Percentiles rank a stretch among this genome's conserved stretches.
Conservation (phyloP, 148 eudicot species). For the Silene uniflora region DNA sequence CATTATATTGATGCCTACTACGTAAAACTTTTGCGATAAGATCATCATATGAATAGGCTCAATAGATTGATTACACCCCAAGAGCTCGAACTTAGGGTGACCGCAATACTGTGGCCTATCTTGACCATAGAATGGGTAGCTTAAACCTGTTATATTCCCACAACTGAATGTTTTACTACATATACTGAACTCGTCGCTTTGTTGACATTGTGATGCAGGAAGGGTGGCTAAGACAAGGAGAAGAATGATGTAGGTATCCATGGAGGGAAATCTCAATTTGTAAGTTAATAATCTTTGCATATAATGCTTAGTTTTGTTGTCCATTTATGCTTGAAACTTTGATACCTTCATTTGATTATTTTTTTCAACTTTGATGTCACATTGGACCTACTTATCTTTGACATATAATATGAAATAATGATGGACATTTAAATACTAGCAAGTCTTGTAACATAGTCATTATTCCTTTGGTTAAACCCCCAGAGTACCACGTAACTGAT, state of each 20-base stretch:
- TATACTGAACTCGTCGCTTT: slow-evolving; percentile 11
- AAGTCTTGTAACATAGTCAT: not conserved
- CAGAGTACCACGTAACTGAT: not conserved
- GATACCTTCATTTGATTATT: not conserved
- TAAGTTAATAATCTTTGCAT: not conserved
- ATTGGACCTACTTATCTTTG: slow-evolving; percentile 5
- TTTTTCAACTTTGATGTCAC: not conserved
- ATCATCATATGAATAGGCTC: slow-evolving; percentile 11
- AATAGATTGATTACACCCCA: slow-evolving; percentile 15
- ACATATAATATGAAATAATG: not conserved
- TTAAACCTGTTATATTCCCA: slow-evolving; percentile 21
- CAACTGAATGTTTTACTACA: slow-evolving; percentile 29
- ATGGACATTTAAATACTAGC: not conserved
- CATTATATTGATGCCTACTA: not conserved
- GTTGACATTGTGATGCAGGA: slow-evolving; percentile 20
- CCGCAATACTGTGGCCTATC: slow-evolving; percentile 28
- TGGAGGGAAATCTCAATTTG: slow-evolving; percentile 4
- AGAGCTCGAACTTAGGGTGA: slow-evolving; percentile 27
- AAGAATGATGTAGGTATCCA: slow-evolving; percentile 9
- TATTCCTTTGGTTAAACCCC: not conserved
- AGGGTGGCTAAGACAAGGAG: slow-evolving; percentile 6
- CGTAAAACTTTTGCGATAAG: slow-evolving; percentile 15
- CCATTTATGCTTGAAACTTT: not conserved
- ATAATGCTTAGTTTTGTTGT: not conserved
- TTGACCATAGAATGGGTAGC: slow-evolving; percentile 26